Base-by-base conservation (phyloP, 2,329 filamentous ascomycete species). In the Sporothrix sp. region DNA sequence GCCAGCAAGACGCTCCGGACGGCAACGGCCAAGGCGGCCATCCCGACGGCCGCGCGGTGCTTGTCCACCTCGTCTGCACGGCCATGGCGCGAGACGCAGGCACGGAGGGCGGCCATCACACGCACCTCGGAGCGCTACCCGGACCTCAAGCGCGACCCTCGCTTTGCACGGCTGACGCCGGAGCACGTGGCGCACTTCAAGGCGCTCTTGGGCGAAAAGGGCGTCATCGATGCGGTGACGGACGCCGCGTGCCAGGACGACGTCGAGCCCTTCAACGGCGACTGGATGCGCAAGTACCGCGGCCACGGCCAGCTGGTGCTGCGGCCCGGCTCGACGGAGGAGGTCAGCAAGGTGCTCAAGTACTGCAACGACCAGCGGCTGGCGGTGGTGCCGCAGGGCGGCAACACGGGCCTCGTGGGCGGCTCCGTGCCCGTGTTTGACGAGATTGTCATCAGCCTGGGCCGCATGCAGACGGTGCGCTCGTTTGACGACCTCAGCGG, bases 221-320 rank as follows among this genome's bases (percentile, higher is more conserved):
- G 88, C 2, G 75, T 96, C 47, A 79, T 97, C 54, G 90, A 96
- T 64, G 87, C 87, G 46, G 76, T 95, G 50, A 87, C 81, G 3
- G 68, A 79, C 58, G 81, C 90, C 66, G 81, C 70, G 27, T 65
- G 81, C 13, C 71, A 75, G 2, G 85, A 87, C 60, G 93, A 97
- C 63, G 76, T 97, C 57, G 87, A 93, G 64, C 79, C 86, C 7
- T 98, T 89, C 76, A 98, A 98, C 68, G 81, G 83, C 64, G 93
- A 98, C 70, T 98, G 94, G 93, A 96, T 98, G 90, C 84, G 87
- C 68, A 98, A 98, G 71, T 98, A 95, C 72, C 83, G 87, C 54
- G 94, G 93, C 27, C 89, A 96, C 68, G 82, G 87, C 54, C 81
- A 83, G 62, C 72, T 98, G 23, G 89, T 97, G 4, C 71, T 98